A percentile compares a stretch with the other conserved stretches of the same genome.
Conservation (phyloP, 1,139 yeast species). For the Geotrichum cucujoidarum region DNA sequence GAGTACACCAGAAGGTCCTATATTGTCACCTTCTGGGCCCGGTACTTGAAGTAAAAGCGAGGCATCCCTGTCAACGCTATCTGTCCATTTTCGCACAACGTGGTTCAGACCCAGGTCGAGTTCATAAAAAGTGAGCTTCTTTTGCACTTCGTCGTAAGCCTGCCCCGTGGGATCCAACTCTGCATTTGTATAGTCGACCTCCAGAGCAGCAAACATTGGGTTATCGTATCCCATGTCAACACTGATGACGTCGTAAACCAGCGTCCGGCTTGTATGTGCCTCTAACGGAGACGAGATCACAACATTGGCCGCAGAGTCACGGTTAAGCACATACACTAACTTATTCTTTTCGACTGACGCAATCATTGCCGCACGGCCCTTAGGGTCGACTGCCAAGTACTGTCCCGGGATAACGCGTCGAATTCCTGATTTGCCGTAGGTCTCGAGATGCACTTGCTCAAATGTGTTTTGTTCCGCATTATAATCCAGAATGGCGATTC, state of each 20-base stretch:
- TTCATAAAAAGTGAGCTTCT: slow-evolving; percentile 61
- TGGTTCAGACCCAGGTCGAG: slow-evolving; percentile 82
- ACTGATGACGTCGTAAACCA: slow-evolving; percentile 56
- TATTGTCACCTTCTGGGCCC: slow-evolving; percentile 43
- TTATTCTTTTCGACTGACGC: slow-evolving; percentile 71
- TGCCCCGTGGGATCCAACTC: slow-evolving; percentile 25
- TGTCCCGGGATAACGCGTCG: slow-evolving; percentile 74
- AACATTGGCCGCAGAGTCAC: slow-evolving; percentile 45
- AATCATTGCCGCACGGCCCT: slow-evolving; percentile 63
- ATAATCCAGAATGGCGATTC: slow-evolving; percentile 54
- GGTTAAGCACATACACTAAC: slow-evolving; percentile 54
- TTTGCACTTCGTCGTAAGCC: slow-evolving; percentile 29
- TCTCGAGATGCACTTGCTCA: slow-evolving; percentile 53
- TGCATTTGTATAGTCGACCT: slow-evolving; percentile 47
- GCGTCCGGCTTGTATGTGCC: slow-evolving; percentile 46
- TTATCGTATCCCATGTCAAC: slow-evolving; percentile 75
- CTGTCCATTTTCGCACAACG: slow-evolving; percentile 50
- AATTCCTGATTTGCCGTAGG: slow-evolving; percentile 70
- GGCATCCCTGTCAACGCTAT: slow-evolving; percentile 41
- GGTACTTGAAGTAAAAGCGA: slow-evolving; percentile 45
- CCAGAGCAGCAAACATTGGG: slow-evolving; percentile 79
- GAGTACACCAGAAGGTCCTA: slow-evolving; percentile 60
- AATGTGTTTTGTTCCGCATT: slow-evolving; percentile 42
- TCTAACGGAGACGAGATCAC: slow-evolving; percentile 71
- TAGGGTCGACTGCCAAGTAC: slow-evolving; percentile 67